phyloP scores from a whole-genome alignment of 2,329 filamentous ascomycete genomes.

The Epichloe amarillans region DNA sequence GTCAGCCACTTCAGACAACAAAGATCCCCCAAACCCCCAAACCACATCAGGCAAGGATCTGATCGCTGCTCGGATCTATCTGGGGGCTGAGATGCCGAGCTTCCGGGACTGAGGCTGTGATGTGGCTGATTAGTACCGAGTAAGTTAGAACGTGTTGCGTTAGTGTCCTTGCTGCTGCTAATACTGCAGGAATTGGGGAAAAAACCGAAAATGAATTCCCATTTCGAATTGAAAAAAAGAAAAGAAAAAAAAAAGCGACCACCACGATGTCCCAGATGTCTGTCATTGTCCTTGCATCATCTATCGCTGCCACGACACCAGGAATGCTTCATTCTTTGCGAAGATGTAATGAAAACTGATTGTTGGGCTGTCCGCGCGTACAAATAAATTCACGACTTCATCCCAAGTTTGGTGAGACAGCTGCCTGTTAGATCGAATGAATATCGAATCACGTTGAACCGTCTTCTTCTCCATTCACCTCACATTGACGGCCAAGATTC shows the following conservation, averaged over 20 bases:
- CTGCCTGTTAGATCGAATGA: background rate
- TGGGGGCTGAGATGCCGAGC: slow-evolving; percentile 6
- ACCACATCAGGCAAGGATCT: background rate
- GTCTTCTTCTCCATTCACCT: background rate
- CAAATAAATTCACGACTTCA: background rate
- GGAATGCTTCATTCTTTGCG: too few relatives aligned
- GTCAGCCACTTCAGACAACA: background rate
- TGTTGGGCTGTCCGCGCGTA: too few relatives aligned
- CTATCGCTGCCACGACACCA: too few relatives aligned
- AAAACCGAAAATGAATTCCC: background rate
- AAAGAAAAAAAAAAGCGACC: too few relatives aligned
- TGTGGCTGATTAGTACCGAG: background rate
- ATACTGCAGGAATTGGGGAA: too few relatives aligned
- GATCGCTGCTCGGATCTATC: background rate
- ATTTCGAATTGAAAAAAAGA: background rate
- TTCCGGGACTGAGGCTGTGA: slow-evolving; percentile 4
- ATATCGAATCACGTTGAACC: background rate
- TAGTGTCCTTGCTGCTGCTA: too few relatives aligned
- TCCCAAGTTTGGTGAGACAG: background rate
- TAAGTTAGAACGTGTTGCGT: too few relatives aligned
- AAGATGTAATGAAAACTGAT: too few relatives aligned
- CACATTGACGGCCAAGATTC: background rate
- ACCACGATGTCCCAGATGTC: too few relatives aligned
- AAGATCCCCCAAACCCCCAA: background rate
- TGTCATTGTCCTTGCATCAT: too few relatives aligned